phyloP scores from a whole-genome alignment of 148 eudicot genomes.

The Persicaria maculosa region DNA sequence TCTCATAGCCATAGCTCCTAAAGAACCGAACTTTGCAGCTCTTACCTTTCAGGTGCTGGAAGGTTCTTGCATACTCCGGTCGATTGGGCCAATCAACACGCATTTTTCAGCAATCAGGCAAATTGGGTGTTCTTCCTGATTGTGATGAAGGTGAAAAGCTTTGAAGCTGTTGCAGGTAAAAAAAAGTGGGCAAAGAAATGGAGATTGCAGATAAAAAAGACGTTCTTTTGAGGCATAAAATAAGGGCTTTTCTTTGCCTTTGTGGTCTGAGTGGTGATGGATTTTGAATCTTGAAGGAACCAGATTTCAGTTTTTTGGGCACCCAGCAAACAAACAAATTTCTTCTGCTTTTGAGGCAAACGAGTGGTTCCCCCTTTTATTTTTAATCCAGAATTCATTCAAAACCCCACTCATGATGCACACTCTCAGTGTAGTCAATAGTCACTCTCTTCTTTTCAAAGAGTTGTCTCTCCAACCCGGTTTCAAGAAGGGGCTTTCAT shows the following conservation, averaged over 20 bases:
- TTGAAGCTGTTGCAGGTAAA: neutral
- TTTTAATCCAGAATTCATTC: neutral
- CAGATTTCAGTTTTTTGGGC: constrained; percentile 6
- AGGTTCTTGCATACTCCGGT: constrained; percentile 15
- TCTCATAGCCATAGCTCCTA: constrained; percentile 7
- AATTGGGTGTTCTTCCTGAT: neutral
- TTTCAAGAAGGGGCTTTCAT: neutral
- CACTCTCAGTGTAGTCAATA: no score
- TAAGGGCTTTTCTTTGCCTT: neutral
- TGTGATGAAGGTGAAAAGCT: neutral
- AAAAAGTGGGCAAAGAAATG: neutral
- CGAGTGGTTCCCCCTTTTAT: neutral
- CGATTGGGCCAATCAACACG: constrained; percentile 19
- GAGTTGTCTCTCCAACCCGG: neutral
- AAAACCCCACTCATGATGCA: neutral
- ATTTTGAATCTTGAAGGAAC: neutral
- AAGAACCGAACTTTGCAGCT: constrained; percentile 17
- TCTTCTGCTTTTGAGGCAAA: constrained; percentile 19
- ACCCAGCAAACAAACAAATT: constrained; percentile 14
- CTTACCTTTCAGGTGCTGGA: constrained; percentile 31
- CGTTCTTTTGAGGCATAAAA: neutral
- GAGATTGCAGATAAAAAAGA: neutral
- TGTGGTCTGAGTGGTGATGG: neutral
- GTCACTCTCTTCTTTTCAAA: neutral
- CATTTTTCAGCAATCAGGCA: constrained; percentile 18